Conservation (phyloP, 352 stramenopile genomes). For the Phytophthora europaea region DNA sequence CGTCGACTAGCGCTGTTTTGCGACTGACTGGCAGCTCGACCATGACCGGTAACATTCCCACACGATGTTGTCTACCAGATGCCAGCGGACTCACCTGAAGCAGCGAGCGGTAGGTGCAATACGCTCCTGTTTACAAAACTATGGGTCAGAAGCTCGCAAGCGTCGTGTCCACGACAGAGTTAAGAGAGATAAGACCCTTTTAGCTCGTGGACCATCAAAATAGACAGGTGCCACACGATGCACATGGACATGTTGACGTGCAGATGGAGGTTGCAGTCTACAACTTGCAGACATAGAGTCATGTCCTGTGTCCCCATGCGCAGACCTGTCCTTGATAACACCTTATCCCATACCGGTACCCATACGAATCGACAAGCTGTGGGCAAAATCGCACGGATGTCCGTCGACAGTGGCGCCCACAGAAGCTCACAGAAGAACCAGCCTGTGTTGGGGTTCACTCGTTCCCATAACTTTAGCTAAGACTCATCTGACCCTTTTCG, state of each 20-base stretch:
- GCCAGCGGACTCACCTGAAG: not conserved
- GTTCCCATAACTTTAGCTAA: too few species aligned
- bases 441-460: not conserved
- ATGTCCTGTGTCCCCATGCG: not conserved
- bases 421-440: not conserved
- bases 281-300: not conserved
- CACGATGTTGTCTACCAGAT: not conserved
- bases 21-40: not conserved
- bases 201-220: not conserved
- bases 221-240: not conserved
- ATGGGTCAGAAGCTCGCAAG: not conserved
- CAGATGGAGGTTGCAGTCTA: not conserved
- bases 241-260: not conserved
- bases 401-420: too few species aligned
- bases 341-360: not conserved
- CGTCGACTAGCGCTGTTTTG: not conserved
- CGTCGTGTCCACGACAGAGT: not conserved
- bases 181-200: conserved; percentile 1
- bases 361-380: not conserved
- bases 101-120: not conserved
- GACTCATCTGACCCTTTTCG: too few species aligned
- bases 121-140: not conserved
- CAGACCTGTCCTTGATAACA: not conserved
- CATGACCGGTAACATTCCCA: not conserved
- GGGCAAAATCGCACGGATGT: too few species aligned